Base-by-base conservation (phyloP, 768 basidiomycete species). In the Cystofilobasidium capitatum region DNA sequence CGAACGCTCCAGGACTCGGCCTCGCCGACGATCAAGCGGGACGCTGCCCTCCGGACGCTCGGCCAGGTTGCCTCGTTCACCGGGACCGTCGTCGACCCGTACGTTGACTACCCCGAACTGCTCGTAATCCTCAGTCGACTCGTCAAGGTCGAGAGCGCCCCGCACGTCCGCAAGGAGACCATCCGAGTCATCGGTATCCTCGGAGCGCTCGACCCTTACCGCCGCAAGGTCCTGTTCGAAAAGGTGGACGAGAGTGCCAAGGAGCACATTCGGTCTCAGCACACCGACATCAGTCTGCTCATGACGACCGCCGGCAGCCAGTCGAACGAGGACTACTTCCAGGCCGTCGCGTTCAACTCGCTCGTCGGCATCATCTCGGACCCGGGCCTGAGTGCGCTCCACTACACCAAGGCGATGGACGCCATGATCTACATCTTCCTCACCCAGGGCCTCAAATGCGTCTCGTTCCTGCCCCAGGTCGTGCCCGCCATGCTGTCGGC, bases 361-460 rank as follows among this genome's bases (percentile, higher is more conserved):
- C 82, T 99, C 13, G 82, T 98, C 39, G 82, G 84, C 47, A 88
- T 99, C 66, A 76, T 99, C 70, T 89, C 86, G 74, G 96, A 99
- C 75, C 86, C 89, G 63, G 86, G 91, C 1, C 81, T 96, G 69
- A 88, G 83, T 73, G 85, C 81, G 65, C 87, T 90, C 72, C 92
- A 97, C 73, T 88, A 96, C 73, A 88, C 86, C 42, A 69, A 69
- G 29, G 94, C 93, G 57, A 92, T 98, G 65, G 92, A 98, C 75
- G 92, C 92, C 1, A 88, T 99, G 72, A 97, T 98, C 91, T 88
- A 91, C 55, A 98, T 99, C 69, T 99, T 98, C 83, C 92, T 93
- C 77, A 96, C 92, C 0, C 93, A 98, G 74, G 92, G 94, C 17
- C 79, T 98, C 74, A 92, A 93, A 81, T 96, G 91, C 76, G 92